A percentile compares a stretch with the other conserved stretches of the same genome.
These are phyloP conservation scores for Saccharomycopsis javanensis DNA, from an alignment of 805 yeast species.

Conservation along the genomic window DNA sequence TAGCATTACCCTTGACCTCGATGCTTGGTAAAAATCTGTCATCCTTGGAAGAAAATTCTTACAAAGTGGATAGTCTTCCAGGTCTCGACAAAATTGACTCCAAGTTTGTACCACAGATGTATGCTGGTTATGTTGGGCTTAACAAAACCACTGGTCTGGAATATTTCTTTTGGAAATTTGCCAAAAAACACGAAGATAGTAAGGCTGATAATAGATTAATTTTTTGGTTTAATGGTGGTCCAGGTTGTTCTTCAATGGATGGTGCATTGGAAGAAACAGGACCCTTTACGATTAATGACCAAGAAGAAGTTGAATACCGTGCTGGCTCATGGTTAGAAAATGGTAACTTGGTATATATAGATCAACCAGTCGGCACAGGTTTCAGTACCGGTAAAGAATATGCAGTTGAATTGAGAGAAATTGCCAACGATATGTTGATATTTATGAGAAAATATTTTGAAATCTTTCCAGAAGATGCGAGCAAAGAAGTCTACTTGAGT, in stretches of 20 bases:
- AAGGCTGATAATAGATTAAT: constrained; percentile 35
- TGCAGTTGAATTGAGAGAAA: constrained; percentile 44
- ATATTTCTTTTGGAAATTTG: constrained; percentile 72
- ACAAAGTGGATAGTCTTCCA: constrained; percentile 22
- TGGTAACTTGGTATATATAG: constrained; percentile 75
- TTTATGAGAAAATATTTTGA: constrained; percentile 61
- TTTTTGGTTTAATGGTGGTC: constrained; percentile 96
- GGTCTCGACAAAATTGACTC: constrained; percentile 12
- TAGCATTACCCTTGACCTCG: not conserved
- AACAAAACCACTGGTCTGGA: constrained; percentile 42
- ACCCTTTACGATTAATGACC: constrained; percentile 56
- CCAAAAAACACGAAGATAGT: not conserved
- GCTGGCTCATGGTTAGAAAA: constrained; percentile 76
- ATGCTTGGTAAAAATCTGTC: not conserved
- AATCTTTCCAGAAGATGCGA: constrained; percentile 61
- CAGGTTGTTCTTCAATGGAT: constrained; percentile 97
- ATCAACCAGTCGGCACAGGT: constrained; percentile 95
- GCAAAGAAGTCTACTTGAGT: constrained; percentile 63
- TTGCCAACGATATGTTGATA: constrained; percentile 50
- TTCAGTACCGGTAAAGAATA: constrained; percentile 52
- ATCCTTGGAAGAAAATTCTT: not conserved
- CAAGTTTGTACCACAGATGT: constrained; percentile 30
- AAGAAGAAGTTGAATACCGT: constrained; percentile 42
- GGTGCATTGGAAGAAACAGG: constrained; percentile 93
- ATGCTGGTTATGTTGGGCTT: constrained; percentile 57